Base-by-base conservation (phyloP, 192 early-diverging fungal genomes). In the Coemansia sp. region DNA sequence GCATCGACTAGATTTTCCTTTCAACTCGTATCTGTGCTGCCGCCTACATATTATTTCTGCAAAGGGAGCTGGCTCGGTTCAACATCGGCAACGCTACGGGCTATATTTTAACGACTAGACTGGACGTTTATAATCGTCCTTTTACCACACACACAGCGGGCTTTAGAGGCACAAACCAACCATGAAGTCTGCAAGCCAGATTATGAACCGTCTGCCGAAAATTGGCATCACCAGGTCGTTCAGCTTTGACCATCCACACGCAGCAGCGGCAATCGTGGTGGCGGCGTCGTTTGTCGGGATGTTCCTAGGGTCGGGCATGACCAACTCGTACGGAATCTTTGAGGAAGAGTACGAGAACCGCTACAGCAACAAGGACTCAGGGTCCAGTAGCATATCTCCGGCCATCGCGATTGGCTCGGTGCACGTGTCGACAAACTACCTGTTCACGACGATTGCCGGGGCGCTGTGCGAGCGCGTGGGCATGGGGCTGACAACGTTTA, bases 261-360 rank as follows among this genome's bases (percentile, higher is more conserved):
- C 60, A 9, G 55, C 64, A 12, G 64, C 72, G 2, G 34, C 53
- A 3, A 53, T 68, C 11, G 72, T 75, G 11, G 72, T 75, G 3
- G 11, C 57, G 2, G 61, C 66, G 5, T 63, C 72, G 8, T 75
- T 75, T 47, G 32, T 64, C 5, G 72, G 72, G 34, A 75, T 75
- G 72, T 64, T 75, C 39, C 54, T 75, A 8, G 72, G 61, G 2
- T 41, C 72, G 2, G 72, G 72, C 4, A 51, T 67, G 25, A 75
- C 72, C 46, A 75, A 75, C 62, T 75, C 72, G 22, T 75, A 75
- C 25, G 72, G 72, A 14, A 48, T 75, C 11, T 75, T 64, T 60
- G 72, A 75, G 19, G 72, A 75, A 20, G 72, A 75, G 21, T 75
- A 75, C 26, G 72, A 75, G 49, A 64, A 64, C 50, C 44, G 43